Conservation (phyloP, 139 green algal species). For the Tetradesmus obliquus region DNA sequence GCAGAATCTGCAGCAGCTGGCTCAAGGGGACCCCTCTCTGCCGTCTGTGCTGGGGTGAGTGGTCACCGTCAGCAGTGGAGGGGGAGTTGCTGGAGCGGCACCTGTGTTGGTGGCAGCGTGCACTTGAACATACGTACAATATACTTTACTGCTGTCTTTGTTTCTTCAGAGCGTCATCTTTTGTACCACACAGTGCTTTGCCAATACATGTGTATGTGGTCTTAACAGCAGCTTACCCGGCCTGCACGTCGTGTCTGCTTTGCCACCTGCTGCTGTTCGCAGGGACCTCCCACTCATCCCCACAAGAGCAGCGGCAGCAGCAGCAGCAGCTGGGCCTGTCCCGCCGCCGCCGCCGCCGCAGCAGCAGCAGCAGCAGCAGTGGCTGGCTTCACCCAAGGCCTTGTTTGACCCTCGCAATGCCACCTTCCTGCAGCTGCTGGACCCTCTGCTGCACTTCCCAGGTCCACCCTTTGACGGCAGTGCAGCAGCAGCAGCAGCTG, state of each 20-base stretch:
- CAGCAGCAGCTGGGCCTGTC: background rate
- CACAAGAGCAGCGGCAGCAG: background rate
- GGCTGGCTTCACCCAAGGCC: constrained; percentile 31
- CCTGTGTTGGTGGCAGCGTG: too few relatives aligned
- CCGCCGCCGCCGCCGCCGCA: background rate
- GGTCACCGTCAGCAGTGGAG: background rate
- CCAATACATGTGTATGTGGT: too few relatives aligned
- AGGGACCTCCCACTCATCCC: constrained; percentile 30
- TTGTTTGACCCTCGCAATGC: constrained; percentile 68
- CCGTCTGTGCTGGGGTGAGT: constrained; percentile 45
- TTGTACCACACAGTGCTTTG: too few relatives aligned
- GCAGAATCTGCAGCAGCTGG: constrained; percentile 46
- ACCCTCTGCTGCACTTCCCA: constrained; percentile 63
- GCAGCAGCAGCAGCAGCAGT: constrained; percentile 17
- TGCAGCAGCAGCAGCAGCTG: background rate
- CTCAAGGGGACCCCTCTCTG: background rate
- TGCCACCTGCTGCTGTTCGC: background rate
- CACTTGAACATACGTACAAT: too few relatives aligned
- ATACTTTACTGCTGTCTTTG: too few relatives aligned
- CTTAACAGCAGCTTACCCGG: too few relatives aligned
- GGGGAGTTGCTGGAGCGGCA: too few relatives aligned
- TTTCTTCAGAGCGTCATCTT: too few relatives aligned
- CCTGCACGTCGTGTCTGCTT: background rate
- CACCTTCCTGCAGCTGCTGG: constrained; percentile 62
- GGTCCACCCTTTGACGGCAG: constrained; percentile 44